Conservation (phyloP, 2,329 filamentous ascomycete genomes). For the Blastomyces emzantsi region DNA sequence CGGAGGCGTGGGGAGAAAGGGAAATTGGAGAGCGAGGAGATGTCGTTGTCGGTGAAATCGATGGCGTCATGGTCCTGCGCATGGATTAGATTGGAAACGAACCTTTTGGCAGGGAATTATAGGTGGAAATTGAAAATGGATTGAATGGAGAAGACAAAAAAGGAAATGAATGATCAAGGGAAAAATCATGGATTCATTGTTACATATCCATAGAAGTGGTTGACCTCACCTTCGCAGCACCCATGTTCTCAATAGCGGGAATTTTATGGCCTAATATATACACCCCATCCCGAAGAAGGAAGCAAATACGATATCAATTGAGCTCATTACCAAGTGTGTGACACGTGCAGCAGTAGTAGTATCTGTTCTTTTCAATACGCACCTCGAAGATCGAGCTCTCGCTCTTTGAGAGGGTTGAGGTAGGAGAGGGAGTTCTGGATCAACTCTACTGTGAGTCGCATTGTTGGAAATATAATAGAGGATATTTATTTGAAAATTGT, state of each 20-base stretch:
- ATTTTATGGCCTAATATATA: slow-evolving; percentile 82
- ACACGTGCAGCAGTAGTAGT: slow-evolving; percentile 72
- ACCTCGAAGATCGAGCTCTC: slow-evolving; percentile 99
- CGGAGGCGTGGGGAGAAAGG: slow-evolving; percentile 80
- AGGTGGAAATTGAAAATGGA: neutral
- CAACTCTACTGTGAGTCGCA: slow-evolving; percentile 94
- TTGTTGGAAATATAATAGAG: slow-evolving; percentile 34
- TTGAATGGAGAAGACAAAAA: neutral
- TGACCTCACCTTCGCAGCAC: slow-evolving; percentile 66
- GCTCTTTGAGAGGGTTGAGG: slow-evolving; percentile 97
- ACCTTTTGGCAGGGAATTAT: neutral
- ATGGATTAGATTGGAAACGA: slow-evolving; percentile 4
- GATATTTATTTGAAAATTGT: neutral
- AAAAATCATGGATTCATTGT: neutral
- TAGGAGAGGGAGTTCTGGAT: slow-evolving; percentile 94
- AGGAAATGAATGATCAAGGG: slow-evolving; percentile 1
- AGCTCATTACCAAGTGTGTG: slow-evolving; percentile 55
- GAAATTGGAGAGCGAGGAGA: slow-evolving; percentile 81
- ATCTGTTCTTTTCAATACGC: slow-evolving; percentile 92
- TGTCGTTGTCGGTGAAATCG: slow-evolving; percentile 98
- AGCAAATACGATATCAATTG: slow-evolving; percentile 68
- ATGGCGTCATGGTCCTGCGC: slow-evolving; percentile 84
- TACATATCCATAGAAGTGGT: neutral
- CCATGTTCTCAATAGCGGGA: slow-evolving; percentile 93
- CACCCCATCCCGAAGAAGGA: slow-evolving; percentile 26